These are phyloP conservation scores for California macrophylla DNA, from an alignment of 441 rosid species.

Conservation along the genomic window DNA sequence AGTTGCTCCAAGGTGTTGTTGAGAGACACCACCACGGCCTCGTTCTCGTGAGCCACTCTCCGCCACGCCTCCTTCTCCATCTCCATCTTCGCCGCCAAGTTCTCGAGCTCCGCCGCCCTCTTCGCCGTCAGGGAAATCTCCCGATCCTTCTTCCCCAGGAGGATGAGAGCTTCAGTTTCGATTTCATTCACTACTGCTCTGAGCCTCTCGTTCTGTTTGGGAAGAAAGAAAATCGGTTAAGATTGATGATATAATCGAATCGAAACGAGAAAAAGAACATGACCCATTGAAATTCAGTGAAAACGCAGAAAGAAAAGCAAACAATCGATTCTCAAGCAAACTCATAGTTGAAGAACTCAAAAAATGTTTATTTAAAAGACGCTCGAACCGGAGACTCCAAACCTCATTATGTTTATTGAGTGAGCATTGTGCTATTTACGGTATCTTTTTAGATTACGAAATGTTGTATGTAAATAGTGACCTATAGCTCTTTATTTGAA, in stretches of 20 bases:
- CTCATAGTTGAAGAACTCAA: no score
- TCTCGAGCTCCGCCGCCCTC: conserved; percentile 48
- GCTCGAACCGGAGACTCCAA: no score
- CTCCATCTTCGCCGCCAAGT: conserved; percentile 40
- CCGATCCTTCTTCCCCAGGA: conserved; percentile 51
- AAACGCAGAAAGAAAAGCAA: no score
- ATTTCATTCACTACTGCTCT: conserved; percentile 32
- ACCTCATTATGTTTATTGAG: no score
- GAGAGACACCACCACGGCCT: conserved; percentile 42
- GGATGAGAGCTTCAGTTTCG: conserved; percentile 34
- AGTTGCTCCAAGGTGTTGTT: conserved; percentile 42
- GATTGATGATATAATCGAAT: not conserved
- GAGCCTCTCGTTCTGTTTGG: conserved; percentile 53
- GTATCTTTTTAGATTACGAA: no score
- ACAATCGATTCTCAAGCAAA: no score
- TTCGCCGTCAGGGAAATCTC: conserved; percentile 41
- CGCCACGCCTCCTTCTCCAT: conserved; percentile 61
- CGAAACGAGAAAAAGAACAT: not conserved
- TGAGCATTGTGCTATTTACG: no score
- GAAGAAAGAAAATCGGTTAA: not conserved
- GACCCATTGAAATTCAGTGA: not conserved
- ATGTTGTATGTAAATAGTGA: no score
- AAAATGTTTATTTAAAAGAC: no score
- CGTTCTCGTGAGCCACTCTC: conserved; percentile 53
- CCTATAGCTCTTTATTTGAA: no score